Evolutionary conservation across 2,329 filamentous ascomycete species (phyloP).

Genomic region (Penicillium sp.): DNA sequence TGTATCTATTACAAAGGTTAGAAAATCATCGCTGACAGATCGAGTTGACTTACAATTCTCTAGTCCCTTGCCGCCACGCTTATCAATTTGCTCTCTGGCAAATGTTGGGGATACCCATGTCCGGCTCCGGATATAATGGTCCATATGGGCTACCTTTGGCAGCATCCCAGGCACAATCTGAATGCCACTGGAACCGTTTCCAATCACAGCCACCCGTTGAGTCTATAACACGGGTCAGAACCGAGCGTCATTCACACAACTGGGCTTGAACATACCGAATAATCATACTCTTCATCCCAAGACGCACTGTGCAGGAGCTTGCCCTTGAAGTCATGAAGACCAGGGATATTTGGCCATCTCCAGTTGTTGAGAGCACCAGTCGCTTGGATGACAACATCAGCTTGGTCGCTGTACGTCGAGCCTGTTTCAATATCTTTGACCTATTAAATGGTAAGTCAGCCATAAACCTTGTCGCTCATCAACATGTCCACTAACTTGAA

Average conservation of each 20-base stretch:
- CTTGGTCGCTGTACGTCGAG: slow-evolving; percentile 27
- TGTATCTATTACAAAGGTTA: slow-evolving; percentile 23
- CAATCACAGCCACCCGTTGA: slow-evolving; percentile 40
- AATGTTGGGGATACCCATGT: slow-evolving; percentile 36
- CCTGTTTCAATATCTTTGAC: slow-evolving; percentile 26
- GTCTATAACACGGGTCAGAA: slow-evolving; percentile 18
- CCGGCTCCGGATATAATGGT: slow-evolving; percentile 37
- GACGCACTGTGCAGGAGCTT: slow-evolving; percentile 47
- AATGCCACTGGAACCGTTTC: slow-evolving; percentile 44
- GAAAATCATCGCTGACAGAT: background rate
- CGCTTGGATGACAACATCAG: slow-evolving; percentile 40
- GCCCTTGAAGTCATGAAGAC: slow-evolving; percentile 50
- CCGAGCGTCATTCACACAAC: no score
- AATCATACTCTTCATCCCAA: slow-evolving; percentile 44
- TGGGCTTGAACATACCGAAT: slow-evolving; percentile 23
- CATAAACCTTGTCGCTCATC: background rate
- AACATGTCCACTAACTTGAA: slow-evolving; percentile 22
- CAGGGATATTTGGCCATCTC: slow-evolving; percentile 51
- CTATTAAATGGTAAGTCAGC: slow-evolving; percentile 12
- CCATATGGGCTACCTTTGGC: slow-evolving; percentile 43
- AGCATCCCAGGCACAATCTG: slow-evolving; percentile 43
- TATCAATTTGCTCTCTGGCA: slow-evolving; percentile 31
- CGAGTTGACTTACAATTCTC: slow-evolving; percentile 32
- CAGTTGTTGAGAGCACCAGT: slow-evolving; percentile 45
- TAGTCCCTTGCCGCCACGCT: slow-evolving; percentile 24